Percentiles rank a stretch among this genome's conserved stretches.
These are phyloP conservation scores for Blastobotrys capitulatus DNA, from an alignment of 1,139 yeast species.

Conservation along the genomic window DNA sequence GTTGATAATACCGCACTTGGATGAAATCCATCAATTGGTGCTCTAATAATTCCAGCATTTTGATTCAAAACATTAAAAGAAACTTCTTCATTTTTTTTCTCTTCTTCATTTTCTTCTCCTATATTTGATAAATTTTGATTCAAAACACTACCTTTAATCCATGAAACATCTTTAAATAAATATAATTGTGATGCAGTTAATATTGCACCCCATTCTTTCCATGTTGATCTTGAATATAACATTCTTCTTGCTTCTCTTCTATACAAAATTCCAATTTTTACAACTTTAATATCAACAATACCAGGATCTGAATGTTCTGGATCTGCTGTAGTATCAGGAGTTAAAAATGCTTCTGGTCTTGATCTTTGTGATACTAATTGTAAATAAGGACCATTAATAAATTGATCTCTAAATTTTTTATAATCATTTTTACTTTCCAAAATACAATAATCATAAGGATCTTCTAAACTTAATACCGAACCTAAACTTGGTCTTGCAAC, in stretches of 20 bases:
- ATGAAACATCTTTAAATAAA: slow-evolving; percentile 36
- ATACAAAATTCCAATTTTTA: slow-evolving; percentile 36
- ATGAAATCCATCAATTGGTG: slow-evolving; percentile 37
- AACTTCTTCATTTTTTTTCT: neutral
- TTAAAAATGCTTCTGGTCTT: slow-evolving; percentile 34
- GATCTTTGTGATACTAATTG: slow-evolving; percentile 36
- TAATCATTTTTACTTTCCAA: slow-evolving; percentile 27
- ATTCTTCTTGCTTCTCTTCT: slow-evolving; percentile 36
- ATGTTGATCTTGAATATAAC: slow-evolving; percentile 30
- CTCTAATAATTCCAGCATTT: slow-evolving; percentile 24
- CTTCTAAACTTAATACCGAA: slow-evolving; percentile 25
- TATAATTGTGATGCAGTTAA: slow-evolving; percentile 39
- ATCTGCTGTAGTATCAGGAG: slow-evolving; percentile 22
- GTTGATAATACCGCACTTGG: slow-evolving; percentile 35
- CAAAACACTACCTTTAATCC: slow-evolving; percentile 30
- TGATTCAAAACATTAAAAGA: slow-evolving; percentile 11
- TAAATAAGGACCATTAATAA: slow-evolving; percentile 32
- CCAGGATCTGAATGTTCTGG: slow-evolving; percentile 34
- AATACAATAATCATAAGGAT: slow-evolving; percentile 29
- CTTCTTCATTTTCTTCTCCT: neutral
- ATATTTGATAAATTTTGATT: slow-evolving; percentile 1
- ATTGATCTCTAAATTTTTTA: slow-evolving; percentile 27
- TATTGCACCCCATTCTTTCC: slow-evolving; percentile 41
- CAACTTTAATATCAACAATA: slow-evolving; percentile 36
- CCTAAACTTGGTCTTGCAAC: slow-evolving; percentile 33